Base-by-base conservation (phyloP, 495 filamentous ascomycete genomes). In the Neurospora discreta region DNA sequence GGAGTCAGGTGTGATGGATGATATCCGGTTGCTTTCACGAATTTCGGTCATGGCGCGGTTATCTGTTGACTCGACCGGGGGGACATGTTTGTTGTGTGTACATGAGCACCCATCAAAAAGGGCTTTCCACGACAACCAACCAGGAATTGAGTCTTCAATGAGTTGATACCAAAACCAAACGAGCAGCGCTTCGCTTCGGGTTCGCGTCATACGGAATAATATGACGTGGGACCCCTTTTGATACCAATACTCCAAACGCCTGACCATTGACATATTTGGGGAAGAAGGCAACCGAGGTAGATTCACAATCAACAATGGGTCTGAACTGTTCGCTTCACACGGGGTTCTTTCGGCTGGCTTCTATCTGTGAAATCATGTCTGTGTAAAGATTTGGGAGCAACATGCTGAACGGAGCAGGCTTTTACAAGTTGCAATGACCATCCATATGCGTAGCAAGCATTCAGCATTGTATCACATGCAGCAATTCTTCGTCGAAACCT, bases 1-100 rank as follows among this genome's bases (percentile, higher is more conserved):
- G 81, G 82, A 74, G 80, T 84, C 83, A 79, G 77, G 39, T 30
- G 77, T 73, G 82, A 80, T 78, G 78, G 78, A 65, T 65, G 78
- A 74, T 73, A 75, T 78, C 71, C 69, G 77, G 74, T 77, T 80
- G 76, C 73, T 80, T 78, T 77, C 67, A 77, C 77, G 75, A 80
- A 80, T 65, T 65, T 78, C 41, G 76, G 76, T 75, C 73, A 79
- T 72, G 79, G 78, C 77, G 80, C 73, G 75, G 74, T 79, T 71
- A 33, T 44, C 36, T 71, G 71, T 41, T 70, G 39, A 58, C 69
- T 70, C 44, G 52, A 68, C 52, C 69, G 43, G 69, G 52, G 52
- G 26, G 52, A n/a, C 52, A 9, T 1, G 52, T 65, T 65, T 65
- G 52, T 65, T 65, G 52, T 65, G 52, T 65, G 52, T 65, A 30